Conservation (phyloP, 768 basidiomycete species). For the Hygrocybe coccinea region DNA sequence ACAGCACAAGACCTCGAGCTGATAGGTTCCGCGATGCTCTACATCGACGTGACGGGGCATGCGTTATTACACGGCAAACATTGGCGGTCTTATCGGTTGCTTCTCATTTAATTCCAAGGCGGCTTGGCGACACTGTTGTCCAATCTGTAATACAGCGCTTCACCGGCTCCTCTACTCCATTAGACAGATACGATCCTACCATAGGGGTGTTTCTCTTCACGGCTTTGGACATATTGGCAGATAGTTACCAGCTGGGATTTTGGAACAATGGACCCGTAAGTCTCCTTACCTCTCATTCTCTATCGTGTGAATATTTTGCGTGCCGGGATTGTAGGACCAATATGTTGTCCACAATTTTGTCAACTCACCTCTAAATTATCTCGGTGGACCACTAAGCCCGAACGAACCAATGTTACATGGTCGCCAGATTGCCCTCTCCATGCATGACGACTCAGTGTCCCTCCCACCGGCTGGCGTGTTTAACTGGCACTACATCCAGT, state of each 20-base stretch:
- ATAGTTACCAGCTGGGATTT: slow-evolving; percentile 15
- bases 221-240: slow-evolving; percentile 7
- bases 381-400: slow-evolving; percentile 4
- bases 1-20: slow-evolving; percentile 12
- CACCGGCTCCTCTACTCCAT: slow-evolving; percentile 12
- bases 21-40: slow-evolving; percentile 10
- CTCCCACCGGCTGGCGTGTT: slow-evolving; percentile 14
- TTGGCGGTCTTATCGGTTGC: background rate
- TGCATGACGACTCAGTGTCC: slow-evolving; percentile 9
- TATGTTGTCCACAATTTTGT: background rate
- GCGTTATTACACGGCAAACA: slow-evolving; percentile 4
- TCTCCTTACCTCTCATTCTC: slow-evolving; percentile 9
- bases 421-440: slow-evolving; percentile 10
- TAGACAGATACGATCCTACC: slow-evolving; percentile 15
- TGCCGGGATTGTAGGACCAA: background rate
- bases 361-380: slow-evolving; percentile 1
- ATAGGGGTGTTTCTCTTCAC: slow-evolving; percentile 14
- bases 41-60: slow-evolving; percentile 10
- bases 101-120: slow-evolving; percentile 17
- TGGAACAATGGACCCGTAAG: slow-evolving; percentile 17
- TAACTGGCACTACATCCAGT: slow-evolving; percentile 18
- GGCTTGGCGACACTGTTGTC: slow-evolving; percentile 14
- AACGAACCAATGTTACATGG: slow-evolving; percentile 12
- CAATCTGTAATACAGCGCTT: slow-evolving; percentile 15
- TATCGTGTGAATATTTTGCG: slow-evolving; percentile 9